These are phyloP conservation scores for Warburgia ugandensis DNA, from an alignment of 164 flowering plant species.

Conservation along the genomic window DNA sequence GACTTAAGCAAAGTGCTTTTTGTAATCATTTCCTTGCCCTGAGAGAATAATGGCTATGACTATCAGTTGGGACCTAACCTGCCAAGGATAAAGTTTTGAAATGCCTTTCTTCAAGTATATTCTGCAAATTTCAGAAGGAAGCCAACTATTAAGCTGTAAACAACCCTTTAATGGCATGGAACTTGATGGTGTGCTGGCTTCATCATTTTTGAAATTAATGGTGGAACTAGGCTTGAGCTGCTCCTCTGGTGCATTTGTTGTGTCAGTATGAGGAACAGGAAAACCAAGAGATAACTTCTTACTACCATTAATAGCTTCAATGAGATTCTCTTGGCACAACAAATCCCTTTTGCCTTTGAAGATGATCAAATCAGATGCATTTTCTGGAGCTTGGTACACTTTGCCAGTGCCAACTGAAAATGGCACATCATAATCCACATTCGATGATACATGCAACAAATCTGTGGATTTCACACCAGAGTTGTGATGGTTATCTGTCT, in stretches of 20 bases:
- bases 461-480: slow-evolving; percentile 11
- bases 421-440: slow-evolving; percentile 4
- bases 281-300: background rate
- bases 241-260: slow-evolving; percentile 9
- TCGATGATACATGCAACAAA: slow-evolving; percentile 4
- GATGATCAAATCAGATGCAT: slow-evolving; percentile 7
- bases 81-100: slow-evolving; percentile 79
- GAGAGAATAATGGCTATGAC: background rate
- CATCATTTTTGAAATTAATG: slow-evolving; percentile 17
- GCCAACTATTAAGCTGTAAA: slow-evolving; percentile 64
- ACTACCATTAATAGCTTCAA: background rate
- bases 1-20: too few species aligned
- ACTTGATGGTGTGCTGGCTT: slow-evolving; percentile 64
- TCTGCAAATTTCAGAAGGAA: slow-evolving; percentile 74
- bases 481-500: slow-evolving; percentile 4
- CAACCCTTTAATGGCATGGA: slow-evolving; percentile 23
- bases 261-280: background rate
- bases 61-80: slow-evolving; percentile 26
- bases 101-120: slow-evolving; percentile 68
- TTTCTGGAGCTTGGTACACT: slow-evolving; percentile 11
- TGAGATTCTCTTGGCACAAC: slow-evolving; percentile 12
- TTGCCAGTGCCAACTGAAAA: slow-evolving; percentile 10
- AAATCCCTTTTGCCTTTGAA: slow-evolving; percentile 12
- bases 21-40: background rate
- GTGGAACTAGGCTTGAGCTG: slow-evolving; percentile 13